A percentile compares a stretch with the other conserved stretches of the same genome.
These are phyloP conservation scores for Furcasterigmium sp. DNA, from an alignment of 2,329 filamentous ascomycete species.

Conservation along the genomic window DNA sequence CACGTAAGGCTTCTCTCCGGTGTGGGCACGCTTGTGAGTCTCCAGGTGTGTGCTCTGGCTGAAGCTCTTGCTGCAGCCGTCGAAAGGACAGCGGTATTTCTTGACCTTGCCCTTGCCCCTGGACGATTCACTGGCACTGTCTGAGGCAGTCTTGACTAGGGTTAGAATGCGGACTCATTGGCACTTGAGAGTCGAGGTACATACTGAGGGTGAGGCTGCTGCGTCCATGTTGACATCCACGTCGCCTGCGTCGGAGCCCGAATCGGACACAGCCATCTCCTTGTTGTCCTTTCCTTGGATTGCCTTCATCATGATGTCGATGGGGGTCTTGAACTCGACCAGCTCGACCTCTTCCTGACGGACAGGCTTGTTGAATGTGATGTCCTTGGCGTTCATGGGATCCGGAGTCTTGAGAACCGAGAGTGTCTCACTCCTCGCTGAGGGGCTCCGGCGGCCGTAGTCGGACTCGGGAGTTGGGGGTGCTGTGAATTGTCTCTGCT, in stretches of 20 bases:
- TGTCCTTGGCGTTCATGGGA: constrained; percentile 29
- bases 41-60: constrained; percentile 89
- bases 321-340: constrained; percentile 70
- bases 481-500: background rate
- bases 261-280: constrained; percentile 17
- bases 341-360: constrained; percentile 55
- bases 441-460: constrained; percentile 9
- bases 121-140: too few species aligned
- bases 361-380: constrained; percentile 39
- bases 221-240: constrained; percentile 9
- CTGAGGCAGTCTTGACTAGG: too few species aligned
- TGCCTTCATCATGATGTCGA: constrained; percentile 83
- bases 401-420: constrained; percentile 9
- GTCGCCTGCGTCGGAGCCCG: constrained; percentile 15
- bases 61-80: constrained; percentile 76
- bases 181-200: too few species aligned
- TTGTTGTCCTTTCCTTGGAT: constrained; percentile 65
- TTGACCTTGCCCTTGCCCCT: constrained; percentile 30
- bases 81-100: constrained; percentile 67
- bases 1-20: constrained; percentile 85
- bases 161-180: too few species aligned
- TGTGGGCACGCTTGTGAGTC: constrained; percentile 84
- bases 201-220: constrained; percentile 4
- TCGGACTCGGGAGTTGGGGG: background rate
- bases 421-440: constrained; percentile 7